These are phyloP conservation scores for Aspergillus affinis DNA, from an alignment of 495 filamentous ascomycete genomes.

Conservation along the genomic window DNA sequence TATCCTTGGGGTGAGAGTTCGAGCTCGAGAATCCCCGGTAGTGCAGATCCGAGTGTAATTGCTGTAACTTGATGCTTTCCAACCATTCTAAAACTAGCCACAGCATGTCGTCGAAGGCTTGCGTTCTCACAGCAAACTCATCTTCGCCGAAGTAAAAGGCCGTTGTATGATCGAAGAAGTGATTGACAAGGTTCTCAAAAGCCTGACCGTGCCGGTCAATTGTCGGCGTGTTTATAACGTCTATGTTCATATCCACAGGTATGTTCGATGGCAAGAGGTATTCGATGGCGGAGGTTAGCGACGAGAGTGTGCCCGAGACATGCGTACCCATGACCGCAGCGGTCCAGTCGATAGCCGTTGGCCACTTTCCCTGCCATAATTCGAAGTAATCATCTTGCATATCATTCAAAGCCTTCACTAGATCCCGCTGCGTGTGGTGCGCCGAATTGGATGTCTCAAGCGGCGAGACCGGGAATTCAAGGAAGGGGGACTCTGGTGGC, in stretches of 20 bases:
- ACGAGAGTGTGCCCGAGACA: constrained; percentile 64
- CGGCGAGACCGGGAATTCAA: constrained; percentile 1
- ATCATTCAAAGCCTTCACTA: constrained; percentile 63
- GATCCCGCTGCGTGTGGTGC: constrained; percentile 33
- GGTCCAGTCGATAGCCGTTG: constrained; percentile 90
- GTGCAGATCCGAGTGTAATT: constrained; percentile 65
- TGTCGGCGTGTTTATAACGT: constrained; percentile 19
- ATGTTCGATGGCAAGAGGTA: constrained; percentile 18
- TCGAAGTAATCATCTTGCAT: constrained; percentile 80
- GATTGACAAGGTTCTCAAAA: constrained; percentile 73
- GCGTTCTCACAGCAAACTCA: constrained; percentile 66
- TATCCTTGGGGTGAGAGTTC: constrained; percentile 14
- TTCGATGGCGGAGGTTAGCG: constrained; percentile 52
- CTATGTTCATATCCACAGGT: constrained; percentile 20
- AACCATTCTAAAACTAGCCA: constrained; percentile 97
- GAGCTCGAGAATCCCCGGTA: constrained; percentile 21
- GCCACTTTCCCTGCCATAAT: constrained; percentile 79
- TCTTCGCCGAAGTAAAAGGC: constrained; percentile 88
- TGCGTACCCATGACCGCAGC: constrained; percentile 83
- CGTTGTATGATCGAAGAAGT: constrained; percentile 74
- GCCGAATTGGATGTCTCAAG: constrained; percentile 16
- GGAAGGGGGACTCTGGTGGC: constrained; percentile 11
- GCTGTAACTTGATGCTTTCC: constrained; percentile 74
- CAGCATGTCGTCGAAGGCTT: constrained; percentile 95
- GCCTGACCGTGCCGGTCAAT: constrained; percentile 38